Conservation (phyloP, 495 filamentous ascomycete species). For the Penicillium silybi region DNA sequence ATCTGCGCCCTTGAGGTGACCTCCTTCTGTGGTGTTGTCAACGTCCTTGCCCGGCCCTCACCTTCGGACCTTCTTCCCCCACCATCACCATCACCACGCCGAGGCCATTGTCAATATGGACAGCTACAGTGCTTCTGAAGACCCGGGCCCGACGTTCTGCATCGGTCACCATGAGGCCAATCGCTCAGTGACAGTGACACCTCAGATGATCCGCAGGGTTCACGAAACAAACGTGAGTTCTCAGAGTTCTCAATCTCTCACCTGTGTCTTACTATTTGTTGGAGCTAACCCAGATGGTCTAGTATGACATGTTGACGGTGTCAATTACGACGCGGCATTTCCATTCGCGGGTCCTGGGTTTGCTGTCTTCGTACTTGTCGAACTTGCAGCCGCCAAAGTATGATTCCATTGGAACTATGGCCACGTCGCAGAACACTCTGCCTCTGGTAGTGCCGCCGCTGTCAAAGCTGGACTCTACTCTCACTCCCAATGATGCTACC, state of each 20-base stretch:
- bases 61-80: conserved; percentile 4
- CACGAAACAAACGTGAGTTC: conserved; percentile 53
- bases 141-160: conserved; percentile 62
- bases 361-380: conserved; percentile 57
- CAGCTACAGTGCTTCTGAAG: conserved; percentile 44
- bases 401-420: conserved; percentile 33
- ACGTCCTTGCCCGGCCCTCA: conserved; percentile 3
- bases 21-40: not conserved
- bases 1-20: not conserved
- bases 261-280: not conserved
- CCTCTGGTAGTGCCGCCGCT: conserved; percentile 65
- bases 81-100: not conserved
- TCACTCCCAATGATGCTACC: conserved; percentile 68
- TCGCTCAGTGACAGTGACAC: conserved; percentile 56
- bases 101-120: conserved; percentile 36
- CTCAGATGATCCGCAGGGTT: conserved; percentile 61
- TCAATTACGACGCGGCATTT: conserved; percentile 84
- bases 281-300: conserved; percentile 10
- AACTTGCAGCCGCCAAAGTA: conserved; percentile 26
- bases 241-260: not conserved
- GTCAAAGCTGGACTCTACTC: conserved; percentile 64
- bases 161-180: conserved; percentile 81
- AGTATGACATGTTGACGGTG: conserved; percentile 93
- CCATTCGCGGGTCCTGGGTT: conserved; percentile 65
- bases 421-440: conserved; percentile 34